phyloP scores from a whole-genome alignment of 257 asterid species.

The Verbascum thapsus region DNA sequence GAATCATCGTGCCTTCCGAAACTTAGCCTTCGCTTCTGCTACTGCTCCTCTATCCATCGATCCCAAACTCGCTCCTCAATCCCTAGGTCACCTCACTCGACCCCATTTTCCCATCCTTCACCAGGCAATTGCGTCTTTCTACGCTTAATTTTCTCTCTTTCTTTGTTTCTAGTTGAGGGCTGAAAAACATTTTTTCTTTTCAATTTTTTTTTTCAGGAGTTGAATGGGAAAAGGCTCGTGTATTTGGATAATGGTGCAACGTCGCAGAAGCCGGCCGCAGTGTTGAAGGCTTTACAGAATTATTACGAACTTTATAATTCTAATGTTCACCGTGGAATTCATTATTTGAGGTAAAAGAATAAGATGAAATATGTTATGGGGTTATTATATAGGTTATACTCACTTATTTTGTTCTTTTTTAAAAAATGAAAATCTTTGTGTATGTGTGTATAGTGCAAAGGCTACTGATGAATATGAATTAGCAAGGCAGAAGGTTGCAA shows the following conservation, averaged over 20 bases:
- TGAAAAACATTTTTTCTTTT: too few species aligned
- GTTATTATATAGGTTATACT: background rate
- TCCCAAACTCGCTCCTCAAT: constrained; percentile 57
- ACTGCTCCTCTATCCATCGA: constrained; percentile 41
- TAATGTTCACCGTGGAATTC: constrained; percentile 97
- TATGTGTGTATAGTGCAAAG: constrained; percentile 55
- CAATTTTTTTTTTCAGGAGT: constrained; percentile 69
- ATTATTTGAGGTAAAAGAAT: constrained; percentile 67
- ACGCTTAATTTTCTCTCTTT: background rate
- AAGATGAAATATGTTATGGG: background rate
- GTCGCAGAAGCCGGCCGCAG: constrained; percentile 93
- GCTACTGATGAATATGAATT: constrained; percentile 89
- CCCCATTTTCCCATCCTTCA: constrained; percentile 91
- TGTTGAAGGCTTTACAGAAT: constrained; percentile 61
- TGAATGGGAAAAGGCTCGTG: constrained; percentile 83
- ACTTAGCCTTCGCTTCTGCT: constrained; percentile 46
- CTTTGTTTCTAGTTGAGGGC: background rate
- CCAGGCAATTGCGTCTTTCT: constrained; percentile 49
- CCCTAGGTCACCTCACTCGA: constrained; percentile 73
- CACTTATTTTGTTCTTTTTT: background rate
- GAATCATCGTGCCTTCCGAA: constrained; percentile 42
- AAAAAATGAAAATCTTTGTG: background rate
- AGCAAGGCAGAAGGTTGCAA: constrained; percentile 89
- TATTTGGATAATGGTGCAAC: constrained; percentile 99
- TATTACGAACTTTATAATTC: constrained; percentile 84